Evolutionary conservation across 768 basidiomycete species (phyloP).

Genomic region (Saitozyma sp.): DNA sequence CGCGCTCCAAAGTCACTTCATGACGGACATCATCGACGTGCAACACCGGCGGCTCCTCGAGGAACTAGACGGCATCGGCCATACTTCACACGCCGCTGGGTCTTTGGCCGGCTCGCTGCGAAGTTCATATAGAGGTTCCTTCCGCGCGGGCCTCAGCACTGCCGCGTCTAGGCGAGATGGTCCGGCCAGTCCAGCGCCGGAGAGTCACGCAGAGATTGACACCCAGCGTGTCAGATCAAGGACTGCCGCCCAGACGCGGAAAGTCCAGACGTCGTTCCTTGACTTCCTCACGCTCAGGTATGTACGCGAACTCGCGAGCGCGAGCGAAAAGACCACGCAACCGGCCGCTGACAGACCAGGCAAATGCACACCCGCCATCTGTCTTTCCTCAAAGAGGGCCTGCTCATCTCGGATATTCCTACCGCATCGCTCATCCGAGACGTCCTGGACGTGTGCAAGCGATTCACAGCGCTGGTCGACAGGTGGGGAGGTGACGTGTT

Average conservation of each 20-base stretch:
- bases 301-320: slow-evolving; percentile 4
- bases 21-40: slow-evolving; percentile 84
- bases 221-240: slow-evolving; percentile 16
- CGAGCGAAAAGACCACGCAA: neutral
- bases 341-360: slow-evolving; percentile 50
- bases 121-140: too few relatives aligned
- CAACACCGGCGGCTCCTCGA: slow-evolving; percentile 74
- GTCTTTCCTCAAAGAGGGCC: slow-evolving; percentile 74
- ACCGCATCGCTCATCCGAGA: slow-evolving; percentile 66
- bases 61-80: slow-evolving; percentile 40
- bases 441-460: slow-evolving; percentile 79
- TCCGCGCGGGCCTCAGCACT: too few relatives aligned
- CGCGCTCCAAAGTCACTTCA: slow-evolving; percentile 75
- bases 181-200: too few relatives aligned
- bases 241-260: slow-evolving; percentile 26
- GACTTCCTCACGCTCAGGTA: slow-evolving; percentile 76
- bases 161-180: too few relatives aligned
- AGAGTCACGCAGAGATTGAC: slow-evolving; percentile 11
- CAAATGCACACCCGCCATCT: slow-evolving; percentile 78
- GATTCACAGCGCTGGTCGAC: slow-evolving; percentile 83
- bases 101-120: too few relatives aligned
- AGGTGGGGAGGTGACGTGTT: slow-evolving; percentile 89
- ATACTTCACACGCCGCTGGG: too few relatives aligned
- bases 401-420: slow-evolving; percentile 67
- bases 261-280: slow-evolving; percentile 55